Conservation (phyloP, 805 yeast genomes). For the Ogataea nonfermentans region DNA sequence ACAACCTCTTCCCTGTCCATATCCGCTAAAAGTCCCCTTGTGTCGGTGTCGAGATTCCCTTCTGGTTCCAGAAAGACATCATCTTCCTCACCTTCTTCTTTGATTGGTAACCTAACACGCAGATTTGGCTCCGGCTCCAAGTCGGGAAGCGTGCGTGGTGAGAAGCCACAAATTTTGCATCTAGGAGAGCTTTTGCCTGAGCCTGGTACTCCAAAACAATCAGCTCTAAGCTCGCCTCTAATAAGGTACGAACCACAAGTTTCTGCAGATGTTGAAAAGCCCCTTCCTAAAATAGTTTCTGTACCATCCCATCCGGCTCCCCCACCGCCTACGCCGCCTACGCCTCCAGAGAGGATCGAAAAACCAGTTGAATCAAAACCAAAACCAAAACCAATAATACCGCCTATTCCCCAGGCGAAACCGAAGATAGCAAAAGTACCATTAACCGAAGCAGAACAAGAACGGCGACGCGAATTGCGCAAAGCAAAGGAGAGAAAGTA, state of each 20-base stretch:
- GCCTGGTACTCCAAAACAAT: conserved; percentile 1
- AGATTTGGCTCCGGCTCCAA: conserved; percentile 22
- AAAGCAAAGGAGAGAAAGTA: conserved; percentile 70
- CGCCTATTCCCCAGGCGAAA: conserved; percentile 33
- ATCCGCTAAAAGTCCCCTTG: conserved; percentile 14
- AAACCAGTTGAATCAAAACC: not conserved
- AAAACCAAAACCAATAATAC: conserved; percentile 7
- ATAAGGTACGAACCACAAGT: not conserved
- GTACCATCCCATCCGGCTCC: conserved; percentile 6
- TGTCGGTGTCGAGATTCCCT: conserved; percentile 8
- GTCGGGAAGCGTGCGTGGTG: conserved; percentile 3
- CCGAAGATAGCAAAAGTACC: conserved; percentile 27
- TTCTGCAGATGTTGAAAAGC: not conserved
- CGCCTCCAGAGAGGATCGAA: not conserved
- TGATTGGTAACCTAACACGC: conserved; percentile 30
- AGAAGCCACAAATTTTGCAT: conserved; percentile 18
- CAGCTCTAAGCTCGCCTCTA: not conserved
- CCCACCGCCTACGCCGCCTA: conserved; percentile 2
- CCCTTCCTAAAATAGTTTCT: not conserved
- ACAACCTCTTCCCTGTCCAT: conserved; percentile 3
- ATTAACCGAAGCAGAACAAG: conserved; percentile 55
- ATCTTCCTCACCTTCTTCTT: conserved; percentile 26
- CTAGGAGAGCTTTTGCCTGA: conserved; percentile 17
- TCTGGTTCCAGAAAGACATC: conserved; percentile 12
- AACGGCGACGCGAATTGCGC: conserved; percentile 76